These are phyloP conservation scores for Inonotus obliquus DNA, from an alignment of 1,284 basidiomycete genomes.

Conservation along the genomic window DNA sequence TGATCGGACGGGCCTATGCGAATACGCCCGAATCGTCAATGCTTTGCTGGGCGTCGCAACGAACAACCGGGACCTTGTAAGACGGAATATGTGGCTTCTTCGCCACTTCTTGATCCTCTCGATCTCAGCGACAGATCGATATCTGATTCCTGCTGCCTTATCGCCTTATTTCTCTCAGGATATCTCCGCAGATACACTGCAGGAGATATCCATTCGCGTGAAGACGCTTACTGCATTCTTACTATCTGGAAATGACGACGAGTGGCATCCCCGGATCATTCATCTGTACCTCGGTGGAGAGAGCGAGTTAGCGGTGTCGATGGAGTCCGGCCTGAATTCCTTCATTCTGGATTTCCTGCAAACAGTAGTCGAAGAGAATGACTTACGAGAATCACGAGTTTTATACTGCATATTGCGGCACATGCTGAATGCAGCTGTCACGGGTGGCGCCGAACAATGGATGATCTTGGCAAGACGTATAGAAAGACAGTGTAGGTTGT, in stretches of 20 bases:
- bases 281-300: slow-evolving; percentile 26
- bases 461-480: slow-evolving; percentile 58
- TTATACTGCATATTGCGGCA: slow-evolving; percentile 57
- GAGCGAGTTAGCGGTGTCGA: neutral
- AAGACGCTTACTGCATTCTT: slow-evolving; percentile 68
- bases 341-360: slow-evolving; percentile 42
- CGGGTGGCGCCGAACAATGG: slow-evolving; percentile 74
- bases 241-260: slow-evolving; percentile 47
- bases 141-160: slow-evolving; percentile 43
- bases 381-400: slow-evolving; percentile 49
- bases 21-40: slow-evolving; percentile 61
- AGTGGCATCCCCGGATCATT: slow-evolving; percentile 47
- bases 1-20: slow-evolving; percentile 48
- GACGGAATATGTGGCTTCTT: slow-evolving; percentile 56
- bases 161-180: slow-evolving; percentile 46
- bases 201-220: slow-evolving; percentile 43
- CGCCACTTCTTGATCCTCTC: slow-evolving; percentile 59
- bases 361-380: slow-evolving; percentile 38
- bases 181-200: slow-evolving; percentile 36
- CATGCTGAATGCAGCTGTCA: slow-evolving; percentile 55
- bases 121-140: slow-evolving; percentile 51
- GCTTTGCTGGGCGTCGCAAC: slow-evolving; percentile 58
- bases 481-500: slow-evolving; percentile 51
- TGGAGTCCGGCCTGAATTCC: neutral
- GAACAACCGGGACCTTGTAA: slow-evolving; percentile 59